phyloP scores from a whole-genome alignment of 192 early-diverging fungal species.

The Pilaira anomala region DNA sequence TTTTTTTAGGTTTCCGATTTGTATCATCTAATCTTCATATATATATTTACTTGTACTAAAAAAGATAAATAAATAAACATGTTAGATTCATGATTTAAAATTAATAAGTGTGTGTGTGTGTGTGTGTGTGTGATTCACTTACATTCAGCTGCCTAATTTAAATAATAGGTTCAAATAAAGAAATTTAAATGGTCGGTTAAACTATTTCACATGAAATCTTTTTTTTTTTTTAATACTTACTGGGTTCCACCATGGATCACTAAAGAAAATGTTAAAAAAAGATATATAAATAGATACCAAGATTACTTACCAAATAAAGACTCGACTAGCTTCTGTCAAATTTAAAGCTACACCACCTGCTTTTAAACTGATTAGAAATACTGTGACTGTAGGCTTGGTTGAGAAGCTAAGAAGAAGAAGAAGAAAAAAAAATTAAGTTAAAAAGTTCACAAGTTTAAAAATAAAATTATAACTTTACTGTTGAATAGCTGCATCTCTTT shows the following conservation, averaged over 20 bases:
- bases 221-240: slow-evolving; percentile 22
- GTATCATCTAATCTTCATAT: neutral
- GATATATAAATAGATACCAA: neutral
- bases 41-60: slow-evolving; percentile 8
- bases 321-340: slow-evolving; percentile 83
- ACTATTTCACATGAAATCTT: neutral
- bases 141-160: slow-evolving; percentile 24
- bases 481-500: slow-evolving; percentile 68
- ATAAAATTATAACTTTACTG: slow-evolving; percentile 25
- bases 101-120: too few relatives aligned
- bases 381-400: slow-evolving; percentile 75
- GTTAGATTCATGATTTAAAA: neutral
- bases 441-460: neutral
- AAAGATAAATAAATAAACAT: neutral
- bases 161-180: neutral
- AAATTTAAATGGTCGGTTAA: neutral
- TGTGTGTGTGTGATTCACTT: too few relatives aligned
- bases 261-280: neutral
- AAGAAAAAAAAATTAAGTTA: too few relatives aligned
- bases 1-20: neutral
- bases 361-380: slow-evolving; percentile 88
- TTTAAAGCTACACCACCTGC: slow-evolving; percentile 93
- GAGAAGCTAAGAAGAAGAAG: too few relatives aligned
- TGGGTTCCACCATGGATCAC: slow-evolving; percentile 63
- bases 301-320: slow-evolving; percentile 56